Evolutionary conservation across 1,284 basidiomycete genomes (phyloP).

Genomic region (Ustilago curta): DNA sequence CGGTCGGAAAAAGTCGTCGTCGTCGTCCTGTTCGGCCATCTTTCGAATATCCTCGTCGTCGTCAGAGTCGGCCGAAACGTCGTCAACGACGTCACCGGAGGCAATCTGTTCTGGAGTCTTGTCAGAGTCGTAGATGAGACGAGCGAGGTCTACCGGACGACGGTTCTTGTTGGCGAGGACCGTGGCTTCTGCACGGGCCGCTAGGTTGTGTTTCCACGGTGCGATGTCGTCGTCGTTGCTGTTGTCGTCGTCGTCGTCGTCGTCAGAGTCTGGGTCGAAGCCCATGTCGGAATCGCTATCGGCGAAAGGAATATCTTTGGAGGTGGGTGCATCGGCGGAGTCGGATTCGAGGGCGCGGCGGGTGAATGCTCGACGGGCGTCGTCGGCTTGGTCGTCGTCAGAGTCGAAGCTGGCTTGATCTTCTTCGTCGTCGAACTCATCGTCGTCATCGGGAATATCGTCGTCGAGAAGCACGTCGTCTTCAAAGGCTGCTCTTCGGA

Average conservation of each 20-base stretch:
- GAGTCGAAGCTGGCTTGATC: conserved; percentile 55
- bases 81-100: conserved; percentile 69
- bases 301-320: conserved; percentile 64
- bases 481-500: conserved; percentile 58
- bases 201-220: conserved; percentile 85
- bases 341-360: conserved; percentile 31
- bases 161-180: conserved; percentile 66
- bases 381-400: conserved; percentile 52
- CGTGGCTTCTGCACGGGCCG: conserved; percentile 75
- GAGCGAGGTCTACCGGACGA: conserved; percentile 79
- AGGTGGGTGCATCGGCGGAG: conserved; percentile 34
- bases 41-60: conserved; percentile 35
- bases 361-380: conserved; percentile 29
- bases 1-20: conserved; percentile 81
- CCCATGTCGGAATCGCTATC: conserved; percentile 69
- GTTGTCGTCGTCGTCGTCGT: conserved; percentile 42
- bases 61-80: conserved; percentile 21
- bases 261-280: conserved; percentile 29
- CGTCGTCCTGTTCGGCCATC: conserved; percentile 70
- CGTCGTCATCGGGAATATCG: conserved; percentile 61
- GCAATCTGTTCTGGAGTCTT: conserved; percentile 81
- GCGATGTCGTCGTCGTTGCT: conserved; percentile 65
- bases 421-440: conserved; percentile 60
- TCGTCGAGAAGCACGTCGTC: conserved; percentile 66
- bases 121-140: conserved; percentile 82